phyloP scores from a whole-genome alignment of 2,329 filamentous ascomycete species.

The Alternaria arborescens region DNA sequence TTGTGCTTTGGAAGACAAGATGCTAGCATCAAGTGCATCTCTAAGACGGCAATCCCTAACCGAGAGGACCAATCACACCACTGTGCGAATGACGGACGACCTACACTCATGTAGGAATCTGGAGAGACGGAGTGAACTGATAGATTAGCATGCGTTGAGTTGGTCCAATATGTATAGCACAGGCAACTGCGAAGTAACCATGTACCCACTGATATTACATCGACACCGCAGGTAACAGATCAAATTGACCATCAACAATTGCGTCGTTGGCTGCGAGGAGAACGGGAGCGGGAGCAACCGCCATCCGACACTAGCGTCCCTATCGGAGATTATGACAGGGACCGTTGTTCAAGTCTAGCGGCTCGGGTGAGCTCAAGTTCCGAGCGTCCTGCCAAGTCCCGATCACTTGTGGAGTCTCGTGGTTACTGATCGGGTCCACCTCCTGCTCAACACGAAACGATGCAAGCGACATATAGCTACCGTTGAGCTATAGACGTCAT shows the following conservation, averaged over 20 bases:
- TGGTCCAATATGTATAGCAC: background rate
- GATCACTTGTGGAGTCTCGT: background rate
- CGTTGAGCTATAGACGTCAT: too few species aligned
- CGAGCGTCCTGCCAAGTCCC: background rate
- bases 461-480: background rate
- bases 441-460: background rate
- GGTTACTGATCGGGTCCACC: background rate
- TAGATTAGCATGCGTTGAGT: background rate
- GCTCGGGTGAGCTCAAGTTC: conserved; percentile 2
- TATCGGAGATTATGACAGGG: background rate
- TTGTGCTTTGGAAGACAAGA: background rate
- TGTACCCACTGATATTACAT: background rate
- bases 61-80: background rate
- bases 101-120: background rate
- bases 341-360: background rate
- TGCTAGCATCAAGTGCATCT: background rate
- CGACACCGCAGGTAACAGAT: background rate
- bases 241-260: fast-evolving
- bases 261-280: background rate
- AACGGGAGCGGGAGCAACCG: background rate
- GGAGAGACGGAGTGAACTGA: background rate
- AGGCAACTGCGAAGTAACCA: background rate
- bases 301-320: conserved; percentile 35
- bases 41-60: background rate
- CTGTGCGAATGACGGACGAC: background rate